Evolutionary conservation across 2,329 filamentous ascomycete genomes (phyloP), one percentile per base, ranked within the genome.

Genomic region (Talaromyces amestolkiae): DNA sequence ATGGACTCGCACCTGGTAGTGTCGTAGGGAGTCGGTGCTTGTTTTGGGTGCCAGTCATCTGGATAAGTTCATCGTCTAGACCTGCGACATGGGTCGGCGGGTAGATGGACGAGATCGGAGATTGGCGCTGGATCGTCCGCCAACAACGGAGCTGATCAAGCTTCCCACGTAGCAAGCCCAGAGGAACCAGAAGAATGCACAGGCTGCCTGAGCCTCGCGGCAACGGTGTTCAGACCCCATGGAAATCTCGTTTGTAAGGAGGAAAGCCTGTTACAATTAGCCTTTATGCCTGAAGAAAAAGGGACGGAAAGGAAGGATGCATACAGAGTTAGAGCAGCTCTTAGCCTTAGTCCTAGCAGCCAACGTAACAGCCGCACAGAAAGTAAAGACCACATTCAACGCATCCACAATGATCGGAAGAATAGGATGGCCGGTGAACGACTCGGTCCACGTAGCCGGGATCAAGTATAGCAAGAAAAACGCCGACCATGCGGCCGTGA

Each of bases 111-210:
- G 69, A 61, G 74, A 71, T 58, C 77, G 76, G 67, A 77, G 67
- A 71, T 76, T 77, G 58, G 71, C 71, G 53, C 71, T 65, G 8
- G 74, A 70, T 58, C 78, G 76, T 22, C 75, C 69, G 65, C 72
- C 69, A 53, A 82, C 67, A 66, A 77, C 63, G 1, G 79, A 82
- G 61, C 82, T 69, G 62, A 80, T 66, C 58, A 80, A 68, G 7
- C 79, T 81, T 5, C 71, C 76, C 51, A 79, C 73, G 67, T 79
- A 85, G 5, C 78, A 70, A 45, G 75, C 79, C 74, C 79, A 84
- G 9, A 74, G 75, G 68, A 85, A 83, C 82, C 82, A 85, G 58
- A 84, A 74, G 75, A 85, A 85, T 0, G 82, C 83, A 24, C 74
- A 76, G 2, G 80, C 72, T 5, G 83, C 82, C 71, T 85, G 81